phyloP scores from a whole-genome alignment of 108 stramenopile species.

The Stephanodiscus minutulus region DNA sequence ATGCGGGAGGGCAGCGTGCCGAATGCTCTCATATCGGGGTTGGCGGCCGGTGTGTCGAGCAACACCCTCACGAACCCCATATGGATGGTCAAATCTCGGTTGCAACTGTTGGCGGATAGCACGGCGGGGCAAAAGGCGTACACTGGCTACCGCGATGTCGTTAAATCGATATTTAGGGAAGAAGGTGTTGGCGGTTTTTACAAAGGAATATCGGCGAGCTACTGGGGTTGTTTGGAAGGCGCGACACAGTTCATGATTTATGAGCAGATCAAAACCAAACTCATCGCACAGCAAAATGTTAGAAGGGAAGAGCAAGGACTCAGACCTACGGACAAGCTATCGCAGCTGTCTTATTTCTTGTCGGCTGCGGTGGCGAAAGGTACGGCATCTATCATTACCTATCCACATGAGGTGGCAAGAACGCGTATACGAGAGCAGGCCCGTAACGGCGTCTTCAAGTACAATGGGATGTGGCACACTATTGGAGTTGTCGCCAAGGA shows the following conservation, averaged over 20 bases:
- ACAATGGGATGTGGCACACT: conserved; percentile 93
- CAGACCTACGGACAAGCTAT: conserved; percentile 64
- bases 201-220: conserved; percentile 90
- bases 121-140: conserved; percentile 81
- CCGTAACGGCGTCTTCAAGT: conserved; percentile 86
- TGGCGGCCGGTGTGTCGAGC: conserved; percentile 64
- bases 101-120: conserved; percentile 83
- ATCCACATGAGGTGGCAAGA: conserved; percentile 96
- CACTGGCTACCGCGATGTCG: conserved; percentile 75
- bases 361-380: conserved; percentile 86
- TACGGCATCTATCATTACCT: conserved; percentile 78
- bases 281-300: conserved; percentile 61
- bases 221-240: conserved; percentile 94
- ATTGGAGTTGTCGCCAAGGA: conserved; percentile 84
- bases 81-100: conserved; percentile 94
- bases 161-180: conserved; percentile 73
- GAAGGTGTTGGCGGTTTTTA: conserved; percentile 88
- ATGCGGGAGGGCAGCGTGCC: conserved; percentile 62
- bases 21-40: conserved; percentile 66
- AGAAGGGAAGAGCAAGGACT: conserved; percentile 56
- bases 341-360: conserved; percentile 69
- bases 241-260: conserved; percentile 90
- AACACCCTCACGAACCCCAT: conserved; percentile 94
- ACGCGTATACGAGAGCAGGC: conserved; percentile 93
- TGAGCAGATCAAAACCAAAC: conserved; percentile 82